Conservation (phyloP, 257 asterid genomes). For the Fraxinus cuspidata region DNA sequence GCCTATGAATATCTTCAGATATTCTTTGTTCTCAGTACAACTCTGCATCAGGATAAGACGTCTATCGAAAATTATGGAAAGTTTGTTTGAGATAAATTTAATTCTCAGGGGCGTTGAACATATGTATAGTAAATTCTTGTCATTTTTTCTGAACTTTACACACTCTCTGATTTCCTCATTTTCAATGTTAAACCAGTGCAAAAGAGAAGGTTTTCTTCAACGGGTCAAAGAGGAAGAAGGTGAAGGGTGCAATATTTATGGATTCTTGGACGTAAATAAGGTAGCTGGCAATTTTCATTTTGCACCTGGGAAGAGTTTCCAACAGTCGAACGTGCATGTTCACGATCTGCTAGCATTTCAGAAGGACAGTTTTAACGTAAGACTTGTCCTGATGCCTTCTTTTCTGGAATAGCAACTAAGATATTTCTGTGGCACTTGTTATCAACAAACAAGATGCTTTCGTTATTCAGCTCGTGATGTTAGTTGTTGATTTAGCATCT, state of each 20-base stretch:
- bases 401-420: not conserved
- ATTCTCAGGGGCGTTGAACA: not conserved
- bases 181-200: constrained; percentile 56
- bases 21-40: constrained; percentile 7
- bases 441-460: constrained; percentile 1
- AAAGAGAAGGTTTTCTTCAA: constrained; percentile 97
- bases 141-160: constrained; percentile 15
- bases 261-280: constrained; percentile 91
- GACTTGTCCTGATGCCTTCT: constrained; percentile 32
- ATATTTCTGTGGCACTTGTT: not conserved
- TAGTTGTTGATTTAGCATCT: constrained; percentile 5
- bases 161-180: constrained; percentile 20
- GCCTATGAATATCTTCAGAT: not conserved
- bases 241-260: constrained; percentile 91
- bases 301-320: constrained; percentile 99
- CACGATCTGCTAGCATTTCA: constrained; percentile 90
- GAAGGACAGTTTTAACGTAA: constrained; percentile 94
- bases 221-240: constrained; percentile 93
- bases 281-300: constrained; percentile 98
- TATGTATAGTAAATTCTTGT: not conserved
- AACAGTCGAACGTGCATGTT: constrained; percentile 83
- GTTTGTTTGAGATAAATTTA: not conserved
- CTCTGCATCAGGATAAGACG: constrained; percentile 13
- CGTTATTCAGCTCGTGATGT: constrained; percentile 10
- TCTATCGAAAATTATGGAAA: not conserved